Conservation (phyloP, 2,329 filamentous ascomycete genomes). For the Cladobotryum protrusum region DNA sequence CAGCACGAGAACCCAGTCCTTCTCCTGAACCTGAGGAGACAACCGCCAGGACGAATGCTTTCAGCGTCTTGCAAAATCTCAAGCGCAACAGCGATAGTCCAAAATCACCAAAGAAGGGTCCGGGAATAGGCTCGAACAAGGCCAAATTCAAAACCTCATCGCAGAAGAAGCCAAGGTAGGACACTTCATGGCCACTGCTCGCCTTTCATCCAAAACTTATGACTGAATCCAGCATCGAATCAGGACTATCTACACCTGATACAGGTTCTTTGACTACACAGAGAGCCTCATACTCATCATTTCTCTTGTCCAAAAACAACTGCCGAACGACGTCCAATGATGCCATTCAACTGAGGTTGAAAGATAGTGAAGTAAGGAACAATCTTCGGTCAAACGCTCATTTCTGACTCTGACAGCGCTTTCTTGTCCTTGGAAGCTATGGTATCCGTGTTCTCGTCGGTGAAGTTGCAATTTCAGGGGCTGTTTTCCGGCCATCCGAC, state of each 20-base stretch:
- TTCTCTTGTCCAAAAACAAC: conserved; percentile 40
- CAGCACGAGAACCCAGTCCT: conserved; percentile 9
- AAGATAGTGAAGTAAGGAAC: conserved; percentile 42
- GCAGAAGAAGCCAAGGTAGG: conserved; percentile 3
- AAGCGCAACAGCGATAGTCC: conserved; percentile 9
- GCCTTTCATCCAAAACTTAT: neutral
- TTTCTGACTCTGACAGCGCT: conserved; percentile 38
- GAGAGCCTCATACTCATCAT: conserved; percentile 37
- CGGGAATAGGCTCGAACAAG: neutral
- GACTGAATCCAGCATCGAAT: neutral
- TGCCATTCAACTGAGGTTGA: conserved; percentile 35
- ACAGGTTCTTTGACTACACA: conserved; percentile 8
- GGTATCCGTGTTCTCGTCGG: conserved; percentile 57
- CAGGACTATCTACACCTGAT: neutral
- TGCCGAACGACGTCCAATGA: conserved; percentile 34
- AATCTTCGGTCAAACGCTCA: neutral
- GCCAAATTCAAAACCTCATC: neutral
- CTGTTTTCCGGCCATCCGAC: conserved; percentile 47
- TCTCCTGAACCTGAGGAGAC: conserved; percentile 17
- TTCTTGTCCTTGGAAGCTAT: conserved; percentile 62
- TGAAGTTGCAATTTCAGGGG: conserved; percentile 58
- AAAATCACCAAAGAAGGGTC: conserved; percentile 15
- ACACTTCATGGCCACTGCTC: neutral
- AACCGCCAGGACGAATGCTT: conserved; percentile 22
- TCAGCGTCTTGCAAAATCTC: conserved; percentile 22